Evolutionary conservation across 352 stramenopile species (phyloP), one percentile per base, ranked within the genome.

Genomic region (Pseudoperonospora humuli): DNA sequence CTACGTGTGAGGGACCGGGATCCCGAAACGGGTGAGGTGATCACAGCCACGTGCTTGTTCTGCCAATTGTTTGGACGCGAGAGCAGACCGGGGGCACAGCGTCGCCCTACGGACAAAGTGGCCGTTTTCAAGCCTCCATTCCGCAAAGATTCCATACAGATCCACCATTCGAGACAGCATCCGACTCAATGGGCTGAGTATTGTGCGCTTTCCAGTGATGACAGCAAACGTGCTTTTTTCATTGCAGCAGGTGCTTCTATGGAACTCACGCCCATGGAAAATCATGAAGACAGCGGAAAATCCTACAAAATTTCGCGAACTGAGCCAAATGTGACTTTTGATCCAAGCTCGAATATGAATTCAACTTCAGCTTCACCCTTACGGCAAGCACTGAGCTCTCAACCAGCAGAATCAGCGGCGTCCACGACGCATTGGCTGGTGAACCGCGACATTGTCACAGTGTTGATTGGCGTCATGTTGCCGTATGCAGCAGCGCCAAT

Each of bases 21-120:
- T 41, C 33, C 50, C 3, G 39, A 44, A 5, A 72, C 62, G 8
- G 48, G 45, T 8, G 50, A 62, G 4, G 74, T 86, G 49, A 36
- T 61, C 25, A 51, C 56, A 3, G 70, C 56, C 25, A 53, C 67
- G 14, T 86, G 70, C 23, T 40, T 78, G 15, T 86, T 84, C 54
- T 86, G 73, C 53, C 65, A 80, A 35, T 41, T 80, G 14, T 80
- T 84, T 44, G 68, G 74, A 0, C 70, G 74, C 33, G 70, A 86
- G 57, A 51, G 48, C 26, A 67, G 64, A 8, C 40, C 45, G 0
- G 68, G 67, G 7, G 41, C 50, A 1, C 64, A 67, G 25, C 68
- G 74, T 17, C 64, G 64, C 35, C 52, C 64, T 20, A 81, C 66
- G 3, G 61, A 64, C 33, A 83, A 85, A 48, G 64, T 83, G 48